Conservation (phyloP, 164 flowering plant genomes). For the Stephania japonica region DNA sequence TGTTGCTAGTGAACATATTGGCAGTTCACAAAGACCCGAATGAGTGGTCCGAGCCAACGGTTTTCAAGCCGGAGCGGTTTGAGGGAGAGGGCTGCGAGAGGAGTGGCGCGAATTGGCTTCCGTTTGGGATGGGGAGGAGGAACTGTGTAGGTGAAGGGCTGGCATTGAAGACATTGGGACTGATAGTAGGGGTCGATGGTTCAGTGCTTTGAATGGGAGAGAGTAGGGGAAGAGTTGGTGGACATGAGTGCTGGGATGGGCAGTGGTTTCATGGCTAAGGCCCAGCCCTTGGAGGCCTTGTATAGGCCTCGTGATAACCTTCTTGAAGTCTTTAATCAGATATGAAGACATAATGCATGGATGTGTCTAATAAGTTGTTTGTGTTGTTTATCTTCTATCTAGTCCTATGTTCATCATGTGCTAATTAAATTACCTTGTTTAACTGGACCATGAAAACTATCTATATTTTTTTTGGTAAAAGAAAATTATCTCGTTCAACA, state of each 20-base stretch:
- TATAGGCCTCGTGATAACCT: background rate
- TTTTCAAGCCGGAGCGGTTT: slow-evolving; percentile 9
- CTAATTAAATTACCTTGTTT: no score
- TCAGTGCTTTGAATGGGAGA: slow-evolving; percentile 6
- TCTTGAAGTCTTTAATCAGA: background rate
- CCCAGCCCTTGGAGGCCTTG: slow-evolving; percentile 7
- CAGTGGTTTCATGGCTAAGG: background rate
- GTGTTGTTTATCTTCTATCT: no score
- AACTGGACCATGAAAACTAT: no score
- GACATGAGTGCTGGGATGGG: slow-evolving; percentile 1
- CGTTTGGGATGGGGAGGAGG: slow-evolving; percentile 7
- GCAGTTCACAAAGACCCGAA: slow-evolving; percentile 11
- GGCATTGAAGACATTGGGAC: slow-evolving; percentile 1
- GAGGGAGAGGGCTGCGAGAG: background rate
- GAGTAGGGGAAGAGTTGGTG: slow-evolving; percentile 1
- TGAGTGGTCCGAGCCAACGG: slow-evolving; percentile 1
- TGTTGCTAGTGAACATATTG: slow-evolving; percentile 10
- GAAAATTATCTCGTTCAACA: no score
- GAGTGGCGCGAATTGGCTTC: background rate
- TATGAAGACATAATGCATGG: background rate
- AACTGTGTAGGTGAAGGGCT: slow-evolving; percentile 2
- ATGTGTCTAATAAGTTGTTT: no score
- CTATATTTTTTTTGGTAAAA: no score
- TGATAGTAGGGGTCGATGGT: background rate
- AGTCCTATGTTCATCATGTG: no score